Base-by-base conservation (phyloP, 202 grass and related monocot genomes). In the Carex arenaria region DNA sequence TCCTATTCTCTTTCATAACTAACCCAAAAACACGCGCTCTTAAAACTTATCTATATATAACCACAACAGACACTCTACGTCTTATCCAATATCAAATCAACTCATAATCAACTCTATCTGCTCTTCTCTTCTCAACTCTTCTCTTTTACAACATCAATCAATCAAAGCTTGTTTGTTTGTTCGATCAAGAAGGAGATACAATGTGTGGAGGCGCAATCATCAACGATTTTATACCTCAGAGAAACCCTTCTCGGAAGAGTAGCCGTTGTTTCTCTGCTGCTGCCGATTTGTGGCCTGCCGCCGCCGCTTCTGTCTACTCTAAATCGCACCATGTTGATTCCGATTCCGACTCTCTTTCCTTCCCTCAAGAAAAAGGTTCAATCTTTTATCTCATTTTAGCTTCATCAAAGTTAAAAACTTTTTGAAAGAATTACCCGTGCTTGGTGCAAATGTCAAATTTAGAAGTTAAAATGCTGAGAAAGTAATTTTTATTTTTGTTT, bases 131-230 rank as follows among this genome's bases (percentile, higher is more conserved):
- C 26, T 26, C n/a, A n/a, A 26, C 26, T 47, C 43, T 47, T 47
- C 43, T 47, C 43, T 45, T 45, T 45, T 45, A 0, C 42, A 1
- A 45, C 7, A 45, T 45, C 42, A 45, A 45, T 45, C 42, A 45
- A 49, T 12, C 1, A 3, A 20, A 70, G 36, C 8, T 23, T 11
- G 15, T 47, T 71, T 1, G 18, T 71, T 1, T 8, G 0, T 47
- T 71, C 0, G 2, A 70, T 70, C 13, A 20, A 63, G 22, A 20
- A 63, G 26, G 14, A 43, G 74, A 1, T 14, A 70, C 31, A 69
- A 97, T 97, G 94, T 97, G 94, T 84, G 94, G 94, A 68, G 94
- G 94, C 3, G 87, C 94, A 2, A 88, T 97, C 85, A 91, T 97
- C 77, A 87, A 20, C 82, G 94, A 97, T 80, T 91, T 93, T 82